Evolutionary conservation across 2,329 filamentous ascomycete species (phyloP), one percentile per base, ranked within the genome.

Genomic region (Trichophyton verrucosum): DNA sequence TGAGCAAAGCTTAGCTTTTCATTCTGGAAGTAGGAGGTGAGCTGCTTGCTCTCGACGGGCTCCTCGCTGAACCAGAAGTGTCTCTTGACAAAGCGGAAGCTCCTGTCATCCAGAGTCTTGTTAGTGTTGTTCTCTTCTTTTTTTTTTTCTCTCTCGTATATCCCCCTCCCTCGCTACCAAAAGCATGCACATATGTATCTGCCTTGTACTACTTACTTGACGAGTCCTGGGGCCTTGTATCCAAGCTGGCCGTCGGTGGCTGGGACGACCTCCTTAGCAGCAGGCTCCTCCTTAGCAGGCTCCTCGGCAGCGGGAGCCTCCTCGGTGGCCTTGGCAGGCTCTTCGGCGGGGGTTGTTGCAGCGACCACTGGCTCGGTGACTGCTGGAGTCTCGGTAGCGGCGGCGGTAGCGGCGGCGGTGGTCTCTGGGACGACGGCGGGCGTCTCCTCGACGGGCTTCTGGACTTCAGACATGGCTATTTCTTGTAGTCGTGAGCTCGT

Each of bases 71-170:
- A 89, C 83, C 86, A 91, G 80, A 97, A 96, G 79, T 89, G 89
- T 74, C 91, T 90, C 84, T 96, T 96, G 75, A 86, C 85, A 79
- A 91, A 91, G 69, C 89, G 85, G 71, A 97, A 83, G 75, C 90
- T 88, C 84, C 89, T 95, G 68, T 20, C 3, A 11, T 15, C 2
- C 2, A 44, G 40, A 11, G 3, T 3, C 15, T 38, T 36, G 38
- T 46, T 33, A 13, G 51, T 15, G 6, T 30, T 30, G 27, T 17
- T 53, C 20, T 20, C 20, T 20, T 20, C 20, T 53, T n/a, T 1
- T 51, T 24, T 30, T n/a, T 51, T 24, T 30, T n/a, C 5, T 24
- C 5, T 15, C 3, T 30, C 9, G 4, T 30, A 24, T 56, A 33
- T 4, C 3, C 9, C 33, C 9, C 33, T 38, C 33, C 11, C 33